Evolutionary conservation across 495 filamentous ascomycete genomes (phyloP).

Genomic region (Podospora didyma): DNA sequence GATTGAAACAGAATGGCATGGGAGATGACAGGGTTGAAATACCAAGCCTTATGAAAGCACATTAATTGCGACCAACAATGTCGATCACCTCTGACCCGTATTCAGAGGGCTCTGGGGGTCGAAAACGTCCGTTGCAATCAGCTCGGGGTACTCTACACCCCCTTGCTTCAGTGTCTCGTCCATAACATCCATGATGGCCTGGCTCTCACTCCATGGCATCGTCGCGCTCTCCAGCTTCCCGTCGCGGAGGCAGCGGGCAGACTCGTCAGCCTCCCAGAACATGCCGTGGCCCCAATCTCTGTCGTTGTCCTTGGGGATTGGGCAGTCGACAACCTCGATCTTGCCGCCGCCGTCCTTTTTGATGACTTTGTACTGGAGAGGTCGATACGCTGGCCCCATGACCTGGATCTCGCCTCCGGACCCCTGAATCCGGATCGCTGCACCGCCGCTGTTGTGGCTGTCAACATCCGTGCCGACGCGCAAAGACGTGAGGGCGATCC

Average conservation of each 20-base stretch:
- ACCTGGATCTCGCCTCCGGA: slow-evolving; percentile 85
- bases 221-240: slow-evolving; percentile 73
- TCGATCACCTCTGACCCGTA: slow-evolving; percentile 36
- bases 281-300: slow-evolving; percentile 68
- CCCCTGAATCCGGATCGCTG: slow-evolving; percentile 78
- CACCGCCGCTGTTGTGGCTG: slow-evolving; percentile 54
- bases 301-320: slow-evolving; percentile 54
- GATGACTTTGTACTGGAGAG: slow-evolving; percentile 59
- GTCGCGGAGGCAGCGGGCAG: slow-evolving; percentile 75
- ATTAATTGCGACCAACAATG: too few species aligned
- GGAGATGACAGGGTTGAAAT: too few species aligned
- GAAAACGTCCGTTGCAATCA: slow-evolving; percentile 75
- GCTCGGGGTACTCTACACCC: slow-evolving; percentile 72
- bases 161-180: slow-evolving; percentile 79
- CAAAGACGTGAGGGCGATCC: slow-evolving; percentile 74
- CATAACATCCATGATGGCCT: slow-evolving; percentile 92
- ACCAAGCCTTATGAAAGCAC: too few species aligned
- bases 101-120: slow-evolving; percentile 52
- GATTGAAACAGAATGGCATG: too few species aligned
- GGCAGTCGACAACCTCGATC: slow-evolving; percentile 57
- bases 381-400: slow-evolving; percentile 67
- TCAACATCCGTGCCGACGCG: slow-evolving; percentile 66
- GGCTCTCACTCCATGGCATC: slow-evolving; percentile 75
- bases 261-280: slow-evolving; percentile 96
- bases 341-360: slow-evolving; percentile 40